Conservation (phyloP, 148 eudicot genomes). For the Camellia granthamiana region DNA sequence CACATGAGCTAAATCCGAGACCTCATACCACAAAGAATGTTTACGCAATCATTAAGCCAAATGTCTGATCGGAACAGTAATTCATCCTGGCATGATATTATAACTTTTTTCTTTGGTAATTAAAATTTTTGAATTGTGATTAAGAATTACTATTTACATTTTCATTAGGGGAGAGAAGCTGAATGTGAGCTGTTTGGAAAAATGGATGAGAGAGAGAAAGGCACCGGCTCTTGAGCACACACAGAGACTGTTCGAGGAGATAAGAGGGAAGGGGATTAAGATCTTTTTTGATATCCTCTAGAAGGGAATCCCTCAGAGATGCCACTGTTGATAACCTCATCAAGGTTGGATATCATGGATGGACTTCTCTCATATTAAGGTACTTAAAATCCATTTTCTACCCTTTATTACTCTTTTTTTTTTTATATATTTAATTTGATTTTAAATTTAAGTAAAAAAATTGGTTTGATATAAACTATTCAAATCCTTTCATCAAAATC, state of each 20-base stretch:
- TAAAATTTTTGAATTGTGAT: background rate
- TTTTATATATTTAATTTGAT: background rate
- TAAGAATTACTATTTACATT: too few species aligned
- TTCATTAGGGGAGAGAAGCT: constrained; percentile 38
- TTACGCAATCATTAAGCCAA: too few species aligned
- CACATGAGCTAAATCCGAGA: too few species aligned
- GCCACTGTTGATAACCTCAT: constrained; percentile 53
- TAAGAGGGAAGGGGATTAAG: constrained; percentile 36
- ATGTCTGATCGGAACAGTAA: too few species aligned
- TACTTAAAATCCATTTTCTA: constrained; percentile 1
- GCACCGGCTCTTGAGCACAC: constrained; percentile 48
- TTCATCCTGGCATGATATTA: too few species aligned
- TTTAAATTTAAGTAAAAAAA: too few species aligned
- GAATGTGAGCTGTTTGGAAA: constrained; percentile 40
- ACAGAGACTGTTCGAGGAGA: constrained; percentile 34
- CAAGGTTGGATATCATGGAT: constrained; percentile 50
- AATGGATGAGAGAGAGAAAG: constrained; percentile 41
- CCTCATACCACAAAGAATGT: too few species aligned
- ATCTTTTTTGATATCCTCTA: constrained; percentile 44
- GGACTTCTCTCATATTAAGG: constrained; percentile 49
- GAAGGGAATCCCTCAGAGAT: constrained; percentile 46
- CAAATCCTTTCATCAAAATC: too few species aligned
- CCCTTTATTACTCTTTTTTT: background rate
- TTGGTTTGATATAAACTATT: too few species aligned
- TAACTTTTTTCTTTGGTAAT: too few species aligned